phyloP scores from a whole-genome alignment of 306 rosid genomes.

The Fragaria iinumae region DNA sequence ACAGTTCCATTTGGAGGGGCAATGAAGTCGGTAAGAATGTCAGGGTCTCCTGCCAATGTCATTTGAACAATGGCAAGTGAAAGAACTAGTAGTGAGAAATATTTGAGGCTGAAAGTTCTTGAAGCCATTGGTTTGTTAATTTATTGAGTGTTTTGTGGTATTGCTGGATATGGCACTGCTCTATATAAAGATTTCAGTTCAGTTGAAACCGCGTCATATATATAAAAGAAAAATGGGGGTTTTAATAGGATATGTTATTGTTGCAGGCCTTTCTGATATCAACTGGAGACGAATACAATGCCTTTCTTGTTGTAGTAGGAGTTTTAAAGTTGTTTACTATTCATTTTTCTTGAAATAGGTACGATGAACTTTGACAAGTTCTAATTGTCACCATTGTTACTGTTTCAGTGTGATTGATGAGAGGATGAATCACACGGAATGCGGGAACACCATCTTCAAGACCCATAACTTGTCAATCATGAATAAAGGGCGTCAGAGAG shows the following conservation, averaged over 20 bases:
- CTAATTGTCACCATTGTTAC: neutral
- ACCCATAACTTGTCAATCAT: no score
- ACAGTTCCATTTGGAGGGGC: constrained; percentile 16
- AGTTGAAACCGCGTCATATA: neutral
- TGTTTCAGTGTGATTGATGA: no score
- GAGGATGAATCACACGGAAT: no score
- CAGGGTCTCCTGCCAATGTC: constrained; percentile 34
- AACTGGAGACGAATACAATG: neutral
- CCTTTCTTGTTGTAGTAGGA: neutral
- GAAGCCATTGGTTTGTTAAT: constrained; percentile 13
- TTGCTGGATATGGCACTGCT: neutral
- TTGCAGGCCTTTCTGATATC: neutral
- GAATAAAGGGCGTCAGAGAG: no score
- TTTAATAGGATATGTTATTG: neutral
- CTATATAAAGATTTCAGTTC: neutral
- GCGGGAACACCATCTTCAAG: no score
- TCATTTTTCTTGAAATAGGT: neutral
- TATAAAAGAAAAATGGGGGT: neutral
- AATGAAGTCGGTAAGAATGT: constrained; percentile 43
- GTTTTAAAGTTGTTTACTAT: neutral
- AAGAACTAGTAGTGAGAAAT: constrained; percentile 25
- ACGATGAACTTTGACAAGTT: neutral
- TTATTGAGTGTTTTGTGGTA: neutral
- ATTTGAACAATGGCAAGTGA: constrained; percentile 20
- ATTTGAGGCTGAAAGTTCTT: constrained; percentile 10